Evolutionary conservation across 345 rosid genomes (phyloP), one percentile per base, ranked within the genome.

Genomic region (Aegle marmelos): DNA sequence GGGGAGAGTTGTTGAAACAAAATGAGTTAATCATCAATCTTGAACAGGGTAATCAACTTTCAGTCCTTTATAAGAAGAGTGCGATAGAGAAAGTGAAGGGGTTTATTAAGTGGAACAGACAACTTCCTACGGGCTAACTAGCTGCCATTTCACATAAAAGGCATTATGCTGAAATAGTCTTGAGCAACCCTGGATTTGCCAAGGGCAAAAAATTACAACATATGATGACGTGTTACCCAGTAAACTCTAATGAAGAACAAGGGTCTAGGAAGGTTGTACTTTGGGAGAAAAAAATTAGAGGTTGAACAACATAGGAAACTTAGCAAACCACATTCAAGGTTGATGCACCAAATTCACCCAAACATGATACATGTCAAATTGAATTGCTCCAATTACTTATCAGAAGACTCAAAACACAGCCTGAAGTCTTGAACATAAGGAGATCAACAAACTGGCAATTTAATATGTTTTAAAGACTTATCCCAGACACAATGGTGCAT

Each of bases 1-100:
- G 53, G 5, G 50, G 9, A 54, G 24, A 25, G 78, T 39, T 48
- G 53, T 45, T 33, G 57, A 9, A 19, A 60, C 9, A 63, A 41
- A 41, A 68, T 9, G 28, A 25, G 16, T 62, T 54, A 33, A 67
- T 81, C 64, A 78, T 64, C 63, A 54, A 68, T 79, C 59, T 70
- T 77, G 14, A 4, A 33, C 22, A 63, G 58, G 21, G 25, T 54
- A 1, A 13, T 19, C 25, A 36, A 37, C 22, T 22, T 22, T n/a
- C 10, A 66, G 9, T 8, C 10, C 9, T 36, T 66, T 21, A 5
- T n/a, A n/a, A 34, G 24, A 10, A 34, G 17, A 22, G 25, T 34
- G 48, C 2, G 8, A 0, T 8, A 9, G 68, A 41, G 3, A 0
- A 41, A 2, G 14, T 3, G 48, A 41, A 2, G 14, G 13, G 48